These are phyloP conservation scores for Erigeron philadelphicus DNA, from an alignment of 140 eudicot species.

Conservation along the genomic window DNA sequence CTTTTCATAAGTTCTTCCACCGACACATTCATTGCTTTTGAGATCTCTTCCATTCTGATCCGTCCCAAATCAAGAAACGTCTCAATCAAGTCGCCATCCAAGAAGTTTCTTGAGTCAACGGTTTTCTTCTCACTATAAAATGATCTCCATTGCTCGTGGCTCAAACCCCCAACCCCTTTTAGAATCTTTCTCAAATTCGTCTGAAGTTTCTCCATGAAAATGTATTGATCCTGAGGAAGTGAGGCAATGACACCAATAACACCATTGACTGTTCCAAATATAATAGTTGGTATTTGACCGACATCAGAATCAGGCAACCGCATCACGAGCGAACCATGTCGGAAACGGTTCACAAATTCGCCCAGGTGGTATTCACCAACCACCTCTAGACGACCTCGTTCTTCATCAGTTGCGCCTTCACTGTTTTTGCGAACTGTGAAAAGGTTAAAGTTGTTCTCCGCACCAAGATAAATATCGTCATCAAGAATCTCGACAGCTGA, in stretches of 20 bases:
- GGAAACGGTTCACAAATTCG: constrained; percentile 81
- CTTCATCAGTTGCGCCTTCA: constrained; percentile 97
- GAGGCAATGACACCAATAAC: constrained; percentile 89
- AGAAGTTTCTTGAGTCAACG: constrained; percentile 66
- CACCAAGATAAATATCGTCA: constrained; percentile 87
- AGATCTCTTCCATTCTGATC: constrained; percentile 73
- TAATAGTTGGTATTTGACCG: constrained; percentile 82
- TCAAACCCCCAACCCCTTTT: constrained; percentile 90
- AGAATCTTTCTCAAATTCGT: constrained; percentile 72
- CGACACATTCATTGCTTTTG: constrained; percentile 63
- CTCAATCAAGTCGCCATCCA: constrained; percentile 92
- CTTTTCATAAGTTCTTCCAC: constrained; percentile 90
- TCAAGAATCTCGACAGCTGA: constrained; percentile 92
- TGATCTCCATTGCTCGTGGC: constrained; percentile 98
- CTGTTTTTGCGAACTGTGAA: constrained; percentile 95
- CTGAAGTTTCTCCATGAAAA: constrained; percentile 78
- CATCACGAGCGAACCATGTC: constrained; percentile 98
- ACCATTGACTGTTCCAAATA: constrained; percentile 87
- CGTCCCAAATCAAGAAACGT: constrained; percentile 86
- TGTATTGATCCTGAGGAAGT: constrained; percentile 73
- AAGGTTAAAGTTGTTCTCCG: constrained; percentile 87
- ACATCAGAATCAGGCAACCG: constrained; percentile 88
- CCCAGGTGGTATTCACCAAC: constrained; percentile 97
- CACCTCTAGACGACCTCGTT: constrained; percentile 90
- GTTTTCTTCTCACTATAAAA: constrained; percentile 90